Percentiles rank a stretch among this genome's conserved stretches.
phyloP scores from a whole-genome alignment of 306 rosid species.

The Clitoria ternatea region DNA sequence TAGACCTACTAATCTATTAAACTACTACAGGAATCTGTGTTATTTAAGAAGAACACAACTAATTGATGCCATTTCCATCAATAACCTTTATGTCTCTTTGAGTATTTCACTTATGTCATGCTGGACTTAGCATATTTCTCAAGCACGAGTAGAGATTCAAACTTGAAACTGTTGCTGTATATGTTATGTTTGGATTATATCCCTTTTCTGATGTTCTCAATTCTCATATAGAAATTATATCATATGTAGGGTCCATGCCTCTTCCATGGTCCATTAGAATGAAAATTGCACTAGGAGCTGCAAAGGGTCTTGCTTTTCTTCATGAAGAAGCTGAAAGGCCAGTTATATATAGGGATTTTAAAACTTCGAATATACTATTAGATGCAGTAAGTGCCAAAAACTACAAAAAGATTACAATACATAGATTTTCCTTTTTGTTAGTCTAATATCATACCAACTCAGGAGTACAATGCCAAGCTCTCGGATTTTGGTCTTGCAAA shows the following conservation, averaged over 20 bases:
- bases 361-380: constrained; percentile 90
- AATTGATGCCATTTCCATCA: neutral
- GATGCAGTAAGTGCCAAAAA: constrained; percentile 75
- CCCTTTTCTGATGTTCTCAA: constrained; percentile 15
- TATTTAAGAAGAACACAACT: neutral
- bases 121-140: constrained; percentile 9
- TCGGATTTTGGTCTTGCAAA: constrained; percentile 98
- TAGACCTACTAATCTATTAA: no score
- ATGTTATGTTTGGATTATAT: neutral
- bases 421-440: neutral
- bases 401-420: neutral
- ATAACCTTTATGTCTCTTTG: neutral
- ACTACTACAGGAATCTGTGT: neutral
- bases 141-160: neutral
- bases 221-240: constrained; percentile 26
- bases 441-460: constrained; percentile 37
- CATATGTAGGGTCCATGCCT: constrained; percentile 76
- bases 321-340: constrained; percentile 97
- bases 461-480: constrained; percentile 97
- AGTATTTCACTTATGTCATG: constrained; percentile 9
- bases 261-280: constrained; percentile 98
- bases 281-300: constrained; percentile 98
- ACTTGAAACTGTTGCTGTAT: neutral
- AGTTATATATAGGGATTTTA: constrained; percentile 91
- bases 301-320: constrained; percentile 94